A percentile compares a stretch with the other conserved stretches of the same genome.
phyloP scores from a whole-genome alignment of 2,329 filamentous ascomycete species.

The Nothomitra cinnamomea region DNA sequence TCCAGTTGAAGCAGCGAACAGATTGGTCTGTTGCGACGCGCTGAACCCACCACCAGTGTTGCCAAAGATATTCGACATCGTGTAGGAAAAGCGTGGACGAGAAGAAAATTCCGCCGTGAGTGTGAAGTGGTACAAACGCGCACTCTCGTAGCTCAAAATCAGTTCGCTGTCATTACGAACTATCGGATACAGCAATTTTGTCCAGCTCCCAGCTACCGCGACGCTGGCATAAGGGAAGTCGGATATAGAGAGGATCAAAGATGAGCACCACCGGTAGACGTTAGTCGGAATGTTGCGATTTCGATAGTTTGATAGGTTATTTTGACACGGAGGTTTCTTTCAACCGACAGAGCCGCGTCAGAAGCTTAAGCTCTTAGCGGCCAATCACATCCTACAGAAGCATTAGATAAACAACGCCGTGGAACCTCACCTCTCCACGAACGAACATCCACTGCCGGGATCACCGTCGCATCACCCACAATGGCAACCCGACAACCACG shows the following conservation, averaged over 20 bases:
- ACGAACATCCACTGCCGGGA: constrained; percentile 19
- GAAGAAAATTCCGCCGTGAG: background rate
- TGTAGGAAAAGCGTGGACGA: constrained; percentile 7
- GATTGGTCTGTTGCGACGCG: constrained; percentile 11
- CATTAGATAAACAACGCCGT: constrained; percentile 5
- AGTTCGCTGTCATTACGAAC: no score
- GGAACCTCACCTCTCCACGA: constrained; percentile 12
- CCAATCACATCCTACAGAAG: constrained; percentile 1
- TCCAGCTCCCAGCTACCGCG: no score
- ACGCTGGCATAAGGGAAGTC: no score
- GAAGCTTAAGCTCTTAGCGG: background rate
- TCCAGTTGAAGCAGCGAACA: background rate
- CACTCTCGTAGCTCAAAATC: no score
- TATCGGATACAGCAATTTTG: no score
- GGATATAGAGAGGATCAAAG: no score
- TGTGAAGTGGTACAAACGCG: no score
- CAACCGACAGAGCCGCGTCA: background rate
- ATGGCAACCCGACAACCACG: constrained; percentile 45
- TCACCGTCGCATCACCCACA: constrained; percentile 19
- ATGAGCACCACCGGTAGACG: no score
- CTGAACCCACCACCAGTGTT: background rate
- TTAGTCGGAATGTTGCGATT: constrained; percentile 9
- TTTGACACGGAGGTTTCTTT: no score
- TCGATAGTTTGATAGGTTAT: no score
- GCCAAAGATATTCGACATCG: constrained; percentile 1